Conservation (phyloP, 2,329 filamentous ascomycete genomes). For the Bipolaris oryzae region DNA sequence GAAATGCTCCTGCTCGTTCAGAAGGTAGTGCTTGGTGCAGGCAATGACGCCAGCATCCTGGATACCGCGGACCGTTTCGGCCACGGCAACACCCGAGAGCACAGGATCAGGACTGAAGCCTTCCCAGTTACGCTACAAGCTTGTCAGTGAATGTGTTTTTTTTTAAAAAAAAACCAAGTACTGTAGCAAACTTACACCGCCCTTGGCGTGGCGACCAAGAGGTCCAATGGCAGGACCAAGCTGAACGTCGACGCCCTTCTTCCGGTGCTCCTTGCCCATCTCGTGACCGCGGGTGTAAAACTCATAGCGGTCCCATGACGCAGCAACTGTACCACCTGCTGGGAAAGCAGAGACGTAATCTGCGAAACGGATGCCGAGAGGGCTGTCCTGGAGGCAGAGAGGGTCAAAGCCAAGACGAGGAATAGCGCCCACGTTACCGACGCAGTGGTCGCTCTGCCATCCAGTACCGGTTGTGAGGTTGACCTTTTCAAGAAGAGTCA, state of each 20-base stretch:
- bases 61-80: constrained; percentile 77
- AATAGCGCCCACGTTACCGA: constrained; percentile 74
- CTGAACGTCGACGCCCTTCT: constrained; percentile 75
- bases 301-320: constrained; percentile 78
- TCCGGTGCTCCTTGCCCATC: constrained; percentile 76
- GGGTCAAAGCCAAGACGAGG: constrained; percentile 72
- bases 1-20: constrained; percentile 68
- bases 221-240: constrained; percentile 80
- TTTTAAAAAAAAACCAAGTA: not conserved
- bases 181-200: constrained; percentile 64
- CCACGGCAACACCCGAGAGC: constrained; percentile 73
- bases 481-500: constrained; percentile 88
- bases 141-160: constrained; percentile 18
- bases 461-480: constrained; percentile 92
- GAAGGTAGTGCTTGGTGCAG: constrained; percentile 68
- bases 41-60: constrained; percentile 83
- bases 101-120: constrained; percentile 75
- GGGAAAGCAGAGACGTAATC: constrained; percentile 85
- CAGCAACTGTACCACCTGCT: constrained; percentile 77
- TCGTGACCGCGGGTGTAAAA: constrained; percentile 71
- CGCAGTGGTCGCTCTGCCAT: constrained; percentile 60
- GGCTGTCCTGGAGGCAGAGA: constrained; percentile 87
- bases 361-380: constrained; percentile 76
- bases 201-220: constrained; percentile 69
- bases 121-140: constrained; percentile 37